Base-by-base conservation (phyloP, 305 asterid species). In the Euphrasia arctica region DNA sequence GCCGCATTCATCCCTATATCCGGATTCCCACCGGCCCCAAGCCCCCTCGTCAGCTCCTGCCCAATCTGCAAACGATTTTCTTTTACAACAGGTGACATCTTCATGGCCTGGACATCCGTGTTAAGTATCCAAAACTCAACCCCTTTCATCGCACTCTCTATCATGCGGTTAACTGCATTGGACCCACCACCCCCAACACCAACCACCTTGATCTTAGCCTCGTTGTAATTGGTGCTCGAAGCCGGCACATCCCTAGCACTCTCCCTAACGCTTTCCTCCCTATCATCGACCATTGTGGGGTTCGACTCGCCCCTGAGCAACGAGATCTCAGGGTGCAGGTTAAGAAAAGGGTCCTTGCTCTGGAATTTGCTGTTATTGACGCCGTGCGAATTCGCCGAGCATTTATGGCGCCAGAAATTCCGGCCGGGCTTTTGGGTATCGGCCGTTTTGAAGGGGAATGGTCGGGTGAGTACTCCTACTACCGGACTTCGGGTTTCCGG, bases 141-240 rank as follows among this genome's bases (percentile, higher is more conserved):
- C 57, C 97, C 98, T 69, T 87, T 87, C 97, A 90, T 84, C 28
- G 85, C 78, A 76, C 97, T 90, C 72, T 92, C 96, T 66, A 92
- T 87, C 98, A 84, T 84, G 65, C 87, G 90, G 70, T 84, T 84
- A 49, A 84, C 90, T 12, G 87, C 99, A 85, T 93, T 93, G 22
- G 99, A 93, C 45, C 99, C 99, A 63, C 99, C 99, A 22, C 99
- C 99, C 74, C 99, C 99, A 59, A 93, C 96, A 18, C 99, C 99
- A 68, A 93, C 78, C 70, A 81, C 90, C 70, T 84, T 84, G 66
- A 84, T 84, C 76, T 75, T 81, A 67, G 90, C 90, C 77, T 71
- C 87, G 6, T 71, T 77, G 56, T 75, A 77, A 74, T 66, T 74
- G 63, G 7, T 36, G 43, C 58, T 81, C 51, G 55, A 61, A 71